Evolutionary conservation across 225 moss, liverwort and hornwort species (phyloP).

Genomic region (Pseudoscleropodium purum): DNA sequence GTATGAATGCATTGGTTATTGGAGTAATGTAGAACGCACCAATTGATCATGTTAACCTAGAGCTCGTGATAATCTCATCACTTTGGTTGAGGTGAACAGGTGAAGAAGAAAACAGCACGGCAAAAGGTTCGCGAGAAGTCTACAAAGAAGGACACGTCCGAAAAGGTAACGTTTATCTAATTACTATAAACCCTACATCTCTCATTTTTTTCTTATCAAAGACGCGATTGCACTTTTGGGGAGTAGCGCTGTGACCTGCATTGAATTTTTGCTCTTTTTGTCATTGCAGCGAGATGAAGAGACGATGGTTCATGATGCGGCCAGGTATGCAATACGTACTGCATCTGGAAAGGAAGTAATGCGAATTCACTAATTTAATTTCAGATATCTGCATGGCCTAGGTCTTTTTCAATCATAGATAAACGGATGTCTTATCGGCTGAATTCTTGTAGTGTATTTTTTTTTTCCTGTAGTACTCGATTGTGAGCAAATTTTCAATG

Average conservation of each 20-base stretch:
- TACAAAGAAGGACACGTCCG: neutral
- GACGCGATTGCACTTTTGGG: neutral
- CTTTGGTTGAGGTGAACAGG: conserved; percentile 1
- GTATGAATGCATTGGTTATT: neutral
- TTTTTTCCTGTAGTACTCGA: neutral
- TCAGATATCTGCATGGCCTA: neutral
- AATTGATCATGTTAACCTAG: neutral
- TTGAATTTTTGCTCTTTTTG: neutral
- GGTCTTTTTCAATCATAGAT: neutral
- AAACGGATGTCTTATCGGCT: neutral
- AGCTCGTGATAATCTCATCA: neutral
- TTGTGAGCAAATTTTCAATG: neutral
- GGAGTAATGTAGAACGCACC: neutral
- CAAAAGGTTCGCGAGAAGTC: conserved; percentile 37
- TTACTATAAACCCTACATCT: neutral
- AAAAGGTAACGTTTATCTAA: neutral
- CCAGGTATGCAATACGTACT: conserved; percentile 6
- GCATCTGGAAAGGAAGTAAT: neutral
- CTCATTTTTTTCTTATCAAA: neutral
- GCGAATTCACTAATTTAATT: neutral
- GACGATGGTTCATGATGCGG: conserved; percentile 7
- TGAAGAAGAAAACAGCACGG: conserved; percentile 45
- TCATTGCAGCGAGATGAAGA: conserved; percentile 34
- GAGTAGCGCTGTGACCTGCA: neutral
- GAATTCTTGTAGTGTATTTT: neutral